Evolutionary conservation across 1,139 yeast species (phyloP).

Genomic region (Saccharomycopsis phalli): DNA sequence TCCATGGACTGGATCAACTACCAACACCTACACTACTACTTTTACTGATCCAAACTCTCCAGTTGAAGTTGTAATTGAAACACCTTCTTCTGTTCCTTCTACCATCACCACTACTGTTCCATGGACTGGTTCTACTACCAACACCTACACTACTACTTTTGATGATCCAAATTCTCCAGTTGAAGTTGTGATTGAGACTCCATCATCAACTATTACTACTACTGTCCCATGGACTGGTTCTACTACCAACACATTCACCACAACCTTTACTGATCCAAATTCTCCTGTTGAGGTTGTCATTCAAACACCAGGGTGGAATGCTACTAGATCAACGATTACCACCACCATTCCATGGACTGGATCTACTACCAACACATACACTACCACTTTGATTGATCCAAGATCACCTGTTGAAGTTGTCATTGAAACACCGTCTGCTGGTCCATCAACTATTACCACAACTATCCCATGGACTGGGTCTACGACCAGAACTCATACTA

Average conservation of each 20-base stretch:
- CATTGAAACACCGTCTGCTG: neutral
- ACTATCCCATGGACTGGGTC: conserved; percentile 4
- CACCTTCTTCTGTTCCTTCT: too few species aligned
- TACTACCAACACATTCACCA: conserved; percentile 1
- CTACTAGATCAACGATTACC: neutral
- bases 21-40: too few species aligned
- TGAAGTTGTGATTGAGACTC: conserved; percentile 6
- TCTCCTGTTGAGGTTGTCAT: conserved; percentile 3
- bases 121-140: too few species aligned
- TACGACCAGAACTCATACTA: conserved; percentile 1
- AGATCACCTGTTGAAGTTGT: conserved; percentile 4
- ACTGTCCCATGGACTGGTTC: conserved; percentile 4
- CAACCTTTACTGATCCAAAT: conserved; percentile 2
- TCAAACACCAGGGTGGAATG: conserved; percentile 8
- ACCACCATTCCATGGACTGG: conserved; percentile 5
- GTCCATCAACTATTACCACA: neutral
- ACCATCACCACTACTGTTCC: too few species aligned
- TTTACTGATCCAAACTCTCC: too few species aligned
- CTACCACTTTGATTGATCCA: conserved; percentile 4
- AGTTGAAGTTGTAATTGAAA: too few species aligned
- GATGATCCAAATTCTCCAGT: conserved; percentile 8
- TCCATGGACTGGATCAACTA: too few species aligned
- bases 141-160: too few species aligned
- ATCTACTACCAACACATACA: neutral
- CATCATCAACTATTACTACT: conserved; percentile 8